phyloP scores from a whole-genome alignment of 768 basidiomycete genomes.

The Nevesoporus exiguus region DNA sequence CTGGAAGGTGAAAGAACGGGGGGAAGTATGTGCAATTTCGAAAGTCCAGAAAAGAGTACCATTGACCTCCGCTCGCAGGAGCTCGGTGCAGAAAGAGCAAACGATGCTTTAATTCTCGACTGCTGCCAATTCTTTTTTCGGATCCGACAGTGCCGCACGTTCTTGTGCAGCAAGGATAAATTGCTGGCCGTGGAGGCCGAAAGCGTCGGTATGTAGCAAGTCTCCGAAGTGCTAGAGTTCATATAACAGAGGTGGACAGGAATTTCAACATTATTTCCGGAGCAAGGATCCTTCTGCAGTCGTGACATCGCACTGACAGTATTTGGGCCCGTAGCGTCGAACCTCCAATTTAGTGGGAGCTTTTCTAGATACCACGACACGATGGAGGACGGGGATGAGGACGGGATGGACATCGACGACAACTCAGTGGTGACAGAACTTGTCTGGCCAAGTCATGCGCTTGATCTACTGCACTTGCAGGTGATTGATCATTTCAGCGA shows the following conservation, averaged over 20 bases:
- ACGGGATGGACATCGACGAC: conserved; percentile 65
- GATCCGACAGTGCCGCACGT: conserved; percentile 43
- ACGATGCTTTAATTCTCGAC: conserved; percentile 73
- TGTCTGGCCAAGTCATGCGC: conserved; percentile 49
- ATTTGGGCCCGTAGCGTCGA: conserved; percentile 39
- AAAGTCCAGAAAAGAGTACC: not conserved
- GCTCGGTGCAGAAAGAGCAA: conserved; percentile 39
- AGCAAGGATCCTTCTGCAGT: conserved; percentile 43
- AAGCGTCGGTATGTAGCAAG: conserved; percentile 38
- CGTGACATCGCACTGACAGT: conserved; percentile 48
- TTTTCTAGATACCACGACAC: conserved; percentile 37
- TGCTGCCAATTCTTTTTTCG: conserved; percentile 62
- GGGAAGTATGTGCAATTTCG: conserved; percentile 35
- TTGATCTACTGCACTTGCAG: conserved; percentile 65
- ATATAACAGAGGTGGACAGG: conserved; percentile 17
- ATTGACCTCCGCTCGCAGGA: conserved; percentile 14
- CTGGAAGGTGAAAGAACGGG: conserved; percentile 51
- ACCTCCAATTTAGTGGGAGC: conserved; percentile 39
- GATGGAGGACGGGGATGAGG: conserved; percentile 33
- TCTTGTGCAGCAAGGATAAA: conserved; percentile 66
- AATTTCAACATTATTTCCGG: conserved; percentile 27
- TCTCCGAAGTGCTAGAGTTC: not conserved
- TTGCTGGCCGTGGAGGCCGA: conserved; percentile 57
- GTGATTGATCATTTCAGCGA: conserved; percentile 67
- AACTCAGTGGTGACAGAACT: conserved; percentile 35